Conservation (phyloP, 306 rosid species). For the Rosa rugosa region DNA sequence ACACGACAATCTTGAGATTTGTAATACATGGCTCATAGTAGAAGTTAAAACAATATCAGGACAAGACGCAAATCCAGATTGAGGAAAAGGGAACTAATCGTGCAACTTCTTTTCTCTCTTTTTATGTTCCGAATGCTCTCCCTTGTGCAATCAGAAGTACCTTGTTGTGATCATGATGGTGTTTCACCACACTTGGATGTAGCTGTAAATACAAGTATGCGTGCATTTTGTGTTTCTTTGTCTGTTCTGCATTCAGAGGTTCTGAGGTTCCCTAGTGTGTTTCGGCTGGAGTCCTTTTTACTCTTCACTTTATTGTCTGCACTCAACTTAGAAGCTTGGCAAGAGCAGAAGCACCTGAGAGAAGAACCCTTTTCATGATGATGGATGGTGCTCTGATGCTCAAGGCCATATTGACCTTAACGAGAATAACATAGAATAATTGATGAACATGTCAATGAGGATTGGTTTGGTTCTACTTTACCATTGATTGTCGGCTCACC, state of each 20-base stretch:
- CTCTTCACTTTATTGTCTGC: not conserved
- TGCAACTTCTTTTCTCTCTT: not conserved
- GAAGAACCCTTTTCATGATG: not conserved
- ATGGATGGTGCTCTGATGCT: constrained; percentile 4
- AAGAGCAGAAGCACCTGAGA: constrained; percentile 7
- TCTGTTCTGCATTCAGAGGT: not conserved
- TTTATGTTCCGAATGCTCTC: not conserved
- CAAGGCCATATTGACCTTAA: constrained; percentile 5
- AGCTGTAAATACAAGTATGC: not conserved
- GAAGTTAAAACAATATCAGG: not conserved
- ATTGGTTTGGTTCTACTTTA: not conserved
- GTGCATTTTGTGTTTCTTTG: constrained; percentile 14
- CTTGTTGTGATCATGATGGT: constrained; percentile 11
- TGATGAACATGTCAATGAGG: constrained; percentile 2
- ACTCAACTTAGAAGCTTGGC: not conserved
- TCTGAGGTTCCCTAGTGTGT: not conserved
- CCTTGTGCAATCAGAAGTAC: not conserved
- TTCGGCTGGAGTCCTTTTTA: constrained; percentile 7
- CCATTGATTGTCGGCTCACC: constrained; percentile 6
- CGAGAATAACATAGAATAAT: not conserved
- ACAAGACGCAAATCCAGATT: not conserved
- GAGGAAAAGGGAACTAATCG: not conserved
- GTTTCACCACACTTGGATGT: constrained; percentile 8
- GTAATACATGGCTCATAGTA: not conserved
- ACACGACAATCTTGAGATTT: not conserved